Percentiles rank a stretch among this genome's conserved stretches.
Conservation (phyloP, 1,284 basidiomycete genomes). For the Cryptococcus sp. region DNA sequence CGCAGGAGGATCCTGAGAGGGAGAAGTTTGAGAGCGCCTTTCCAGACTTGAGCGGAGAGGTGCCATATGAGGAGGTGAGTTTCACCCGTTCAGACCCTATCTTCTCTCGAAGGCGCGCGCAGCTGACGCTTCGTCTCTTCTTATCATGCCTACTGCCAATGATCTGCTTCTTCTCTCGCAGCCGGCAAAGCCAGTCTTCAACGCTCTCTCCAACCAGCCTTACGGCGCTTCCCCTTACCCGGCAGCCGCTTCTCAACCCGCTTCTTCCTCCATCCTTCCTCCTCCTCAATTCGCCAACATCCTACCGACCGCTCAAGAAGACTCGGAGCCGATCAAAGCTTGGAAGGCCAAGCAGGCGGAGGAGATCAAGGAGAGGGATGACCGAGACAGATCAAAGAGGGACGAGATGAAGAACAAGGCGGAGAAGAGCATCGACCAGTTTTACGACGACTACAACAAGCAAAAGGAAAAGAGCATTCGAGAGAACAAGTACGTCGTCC, state of each 20-base stretch:
- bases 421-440: conserved; percentile 88
- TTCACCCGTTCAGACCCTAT: not conserved
- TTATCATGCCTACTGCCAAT: not conserved
- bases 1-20: conserved; percentile 60
- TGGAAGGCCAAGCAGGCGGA: conserved; percentile 85
- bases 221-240: conserved; percentile 46
- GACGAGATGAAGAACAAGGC: conserved; percentile 84
- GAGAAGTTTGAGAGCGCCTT: conserved; percentile 88
- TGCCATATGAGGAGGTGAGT: conserved; percentile 23
- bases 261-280: conserved; percentile 60
- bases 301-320: conserved; percentile 57
- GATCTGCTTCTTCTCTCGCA: conserved; percentile 17
- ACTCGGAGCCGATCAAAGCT: conserved; percentile 78
- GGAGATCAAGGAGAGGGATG: conserved; percentile 77
- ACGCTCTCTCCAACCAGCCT: conserved; percentile 39
- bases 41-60: conserved; percentile 66
- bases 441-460: conserved; percentile 88
- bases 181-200: conserved; percentile 40
- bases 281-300: conserved; percentile 48
- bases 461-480: conserved; percentile 90
- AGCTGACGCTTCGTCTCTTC: not conserved
- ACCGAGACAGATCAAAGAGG: conserved; percentile 68
- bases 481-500: conserved; percentile 79
- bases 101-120: not conserved
- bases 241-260: conserved; percentile 48